Percentiles rank a stretch among this genome's conserved stretches.
phyloP scores from a whole-genome alignment of 1,139 yeast genomes.

The Nakaseomyces kungkrabaensis region DNA sequence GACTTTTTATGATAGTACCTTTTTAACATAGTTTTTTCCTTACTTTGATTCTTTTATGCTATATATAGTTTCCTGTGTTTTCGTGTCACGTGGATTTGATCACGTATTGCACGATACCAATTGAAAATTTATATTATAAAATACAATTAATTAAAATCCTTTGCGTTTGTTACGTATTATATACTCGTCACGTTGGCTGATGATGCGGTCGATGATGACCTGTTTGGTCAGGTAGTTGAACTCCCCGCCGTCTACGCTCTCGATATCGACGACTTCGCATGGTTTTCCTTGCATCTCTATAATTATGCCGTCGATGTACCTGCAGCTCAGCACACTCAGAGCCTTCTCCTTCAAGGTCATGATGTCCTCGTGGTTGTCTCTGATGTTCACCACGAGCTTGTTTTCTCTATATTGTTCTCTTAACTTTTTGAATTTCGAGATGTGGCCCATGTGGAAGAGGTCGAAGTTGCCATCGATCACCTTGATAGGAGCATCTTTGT shows the following conservation, averaged over 20 bases:
- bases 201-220: slow-evolving; percentile 28
- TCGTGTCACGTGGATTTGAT: too few species aligned
- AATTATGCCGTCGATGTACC: slow-evolving; percentile 63
- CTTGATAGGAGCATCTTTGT: slow-evolving; percentile 25
- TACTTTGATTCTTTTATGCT: not conserved
- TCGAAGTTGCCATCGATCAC: slow-evolving; percentile 86
- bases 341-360: slow-evolving; percentile 85
- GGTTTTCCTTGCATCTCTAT: slow-evolving; percentile 13
- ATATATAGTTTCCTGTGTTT: too few species aligned
- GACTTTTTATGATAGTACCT: not conserved
- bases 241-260: slow-evolving; percentile 11
- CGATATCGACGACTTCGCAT: not conserved
- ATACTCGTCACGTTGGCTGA: slow-evolving; percentile 24
- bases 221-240: slow-evolving; percentile 28
- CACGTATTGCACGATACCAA: too few species aligned
- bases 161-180: slow-evolving; percentile 30
- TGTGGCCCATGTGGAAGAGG: slow-evolving; percentile 88
- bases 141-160: slow-evolving; percentile 13
- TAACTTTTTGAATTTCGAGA: slow-evolving; percentile 39
- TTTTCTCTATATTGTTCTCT: slow-evolving; percentile 26
- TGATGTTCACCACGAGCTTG: slow-evolving; percentile 55
- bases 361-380: slow-evolving; percentile 58
- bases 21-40: not conserved
- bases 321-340: slow-evolving; percentile 79
- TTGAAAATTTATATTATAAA: too few species aligned